These are phyloP conservation scores for Venturia nashicola DNA, from an alignment of 2,329 filamentous ascomycete genomes.

Conservation along the genomic window DNA sequence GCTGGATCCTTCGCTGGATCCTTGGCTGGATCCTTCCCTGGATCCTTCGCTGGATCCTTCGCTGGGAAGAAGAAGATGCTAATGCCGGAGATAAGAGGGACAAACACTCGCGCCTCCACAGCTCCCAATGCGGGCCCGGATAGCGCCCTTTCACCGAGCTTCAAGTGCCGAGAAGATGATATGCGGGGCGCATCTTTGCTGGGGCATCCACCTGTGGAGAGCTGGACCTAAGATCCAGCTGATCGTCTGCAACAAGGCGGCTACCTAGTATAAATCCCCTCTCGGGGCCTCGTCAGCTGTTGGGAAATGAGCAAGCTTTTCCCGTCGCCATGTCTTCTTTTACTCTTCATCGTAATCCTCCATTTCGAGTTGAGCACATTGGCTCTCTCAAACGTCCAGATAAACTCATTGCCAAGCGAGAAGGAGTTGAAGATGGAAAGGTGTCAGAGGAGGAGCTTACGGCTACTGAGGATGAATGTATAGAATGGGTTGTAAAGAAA, in stretches of 20 bases:
- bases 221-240: background rate
- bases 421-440: conserved; percentile 39
- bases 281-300: background rate
- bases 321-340: background rate
- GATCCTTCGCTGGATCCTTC: no score
- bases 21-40: no score
- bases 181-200: background rate
- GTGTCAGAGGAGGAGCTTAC: conserved; percentile 27
- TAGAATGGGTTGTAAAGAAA: conserved; percentile 51
- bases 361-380: conserved; percentile 61
- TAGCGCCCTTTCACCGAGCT: background rate
- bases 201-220: background rate
- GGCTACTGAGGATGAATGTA: conserved; percentile 51
- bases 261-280: background rate
- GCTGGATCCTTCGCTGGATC: no score
- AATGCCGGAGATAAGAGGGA: background rate
- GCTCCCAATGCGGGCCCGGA: background rate
- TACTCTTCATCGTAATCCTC: conserved; percentile 22
- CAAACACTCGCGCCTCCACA: background rate
- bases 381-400: conserved; percentile 58
- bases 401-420: conserved; percentile 46
- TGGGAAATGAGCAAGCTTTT: background rate
- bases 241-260: background rate
- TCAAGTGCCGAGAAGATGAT: background rate
- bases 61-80: no score